Evolutionary conservation across 192 early-diverging fungal species (phyloP).

Genomic region (Backusella liffmaniae): DNA sequence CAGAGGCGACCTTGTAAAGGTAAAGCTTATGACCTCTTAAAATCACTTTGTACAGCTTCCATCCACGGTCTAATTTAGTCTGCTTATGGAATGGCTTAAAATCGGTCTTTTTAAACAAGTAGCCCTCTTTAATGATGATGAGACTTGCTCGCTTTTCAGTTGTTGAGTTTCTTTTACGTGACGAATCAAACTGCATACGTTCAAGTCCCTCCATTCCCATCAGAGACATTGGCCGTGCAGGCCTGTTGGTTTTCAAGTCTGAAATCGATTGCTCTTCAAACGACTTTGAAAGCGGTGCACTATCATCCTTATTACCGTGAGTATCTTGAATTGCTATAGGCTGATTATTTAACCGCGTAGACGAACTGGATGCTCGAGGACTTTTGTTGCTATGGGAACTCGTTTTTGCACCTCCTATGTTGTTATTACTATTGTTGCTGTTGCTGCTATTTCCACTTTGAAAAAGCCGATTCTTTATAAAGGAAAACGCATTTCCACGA

Average conservation of each 20-base stretch:
- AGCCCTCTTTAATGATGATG: conserved; percentile 56
- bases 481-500: conserved; percentile 15
- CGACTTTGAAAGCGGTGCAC: neutral
- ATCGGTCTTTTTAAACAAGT: conserved; percentile 73
- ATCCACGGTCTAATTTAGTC: conserved; percentile 57
- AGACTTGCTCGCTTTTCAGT: conserved; percentile 27
- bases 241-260: neutral
- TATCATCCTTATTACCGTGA: neutral
- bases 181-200: neutral
- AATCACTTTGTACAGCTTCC: conserved; percentile 75
- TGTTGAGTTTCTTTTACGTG: neutral
- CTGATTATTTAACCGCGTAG: conserved; percentile 6
- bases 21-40: conserved; percentile 75
- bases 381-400: neutral
- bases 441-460: conserved; percentile 4
- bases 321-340: neutral
- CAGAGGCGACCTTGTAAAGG: conserved; percentile 65
- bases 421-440: neutral
- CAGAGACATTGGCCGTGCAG: conserved; percentile 1
- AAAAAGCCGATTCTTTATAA: conserved; percentile 17
- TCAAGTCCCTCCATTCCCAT: conserved; percentile 2
- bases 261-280: conserved; percentile 12
- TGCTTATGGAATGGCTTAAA: conserved; percentile 61
- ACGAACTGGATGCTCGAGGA: neutral
- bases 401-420: neutral